These are phyloP conservation scores for Spizellomyces punctatus DNA, from an alignment of 192 early-diverging fungal species.

Conservation along the genomic window DNA sequence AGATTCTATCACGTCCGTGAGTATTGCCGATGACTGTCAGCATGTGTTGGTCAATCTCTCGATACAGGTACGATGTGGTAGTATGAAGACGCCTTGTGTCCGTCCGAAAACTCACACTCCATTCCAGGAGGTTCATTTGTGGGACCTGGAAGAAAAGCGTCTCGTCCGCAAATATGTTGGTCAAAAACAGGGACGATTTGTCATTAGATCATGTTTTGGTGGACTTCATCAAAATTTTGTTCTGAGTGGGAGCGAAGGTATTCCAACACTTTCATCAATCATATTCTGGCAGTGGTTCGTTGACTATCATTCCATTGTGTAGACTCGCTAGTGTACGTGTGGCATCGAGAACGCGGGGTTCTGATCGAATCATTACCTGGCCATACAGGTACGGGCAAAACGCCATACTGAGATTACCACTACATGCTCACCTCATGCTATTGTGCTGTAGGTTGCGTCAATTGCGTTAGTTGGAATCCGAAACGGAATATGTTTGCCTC, in stretches of 20 bases:
- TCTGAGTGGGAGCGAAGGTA: conserved; percentile 90
- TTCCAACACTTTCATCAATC: background rate
- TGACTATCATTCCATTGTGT: background rate
- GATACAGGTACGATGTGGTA: conserved; percentile 18
- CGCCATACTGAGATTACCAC: background rate
- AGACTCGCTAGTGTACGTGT: conserved; percentile 78
- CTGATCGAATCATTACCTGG: conserved; percentile 73
- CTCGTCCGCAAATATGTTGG: conserved; percentile 80
- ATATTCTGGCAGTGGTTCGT: background rate
- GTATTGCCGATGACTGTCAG: conserved; percentile 58
- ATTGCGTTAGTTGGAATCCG: conserved; percentile 76
- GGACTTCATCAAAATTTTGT: conserved; percentile 82
- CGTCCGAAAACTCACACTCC: background rate
- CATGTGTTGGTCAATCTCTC: conserved; percentile 65
- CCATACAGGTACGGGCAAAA: conserved; percentile 48
- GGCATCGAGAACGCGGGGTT: conserved; percentile 72
- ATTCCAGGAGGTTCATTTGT: conserved; percentile 81
- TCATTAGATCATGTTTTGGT: conserved; percentile 92
- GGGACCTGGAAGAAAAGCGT: conserved; percentile 72
- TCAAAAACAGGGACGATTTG: conserved; percentile 81
- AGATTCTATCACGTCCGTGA: conserved; percentile 68
- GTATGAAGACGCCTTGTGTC: background rate
- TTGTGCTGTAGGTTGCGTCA: conserved; percentile 56
- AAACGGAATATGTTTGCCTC: conserved; percentile 73
- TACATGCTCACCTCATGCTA: background rate